phyloP scores from a whole-genome alignment of 257 asterid genomes.

The Nicotiana tomentosiformis region DNA sequence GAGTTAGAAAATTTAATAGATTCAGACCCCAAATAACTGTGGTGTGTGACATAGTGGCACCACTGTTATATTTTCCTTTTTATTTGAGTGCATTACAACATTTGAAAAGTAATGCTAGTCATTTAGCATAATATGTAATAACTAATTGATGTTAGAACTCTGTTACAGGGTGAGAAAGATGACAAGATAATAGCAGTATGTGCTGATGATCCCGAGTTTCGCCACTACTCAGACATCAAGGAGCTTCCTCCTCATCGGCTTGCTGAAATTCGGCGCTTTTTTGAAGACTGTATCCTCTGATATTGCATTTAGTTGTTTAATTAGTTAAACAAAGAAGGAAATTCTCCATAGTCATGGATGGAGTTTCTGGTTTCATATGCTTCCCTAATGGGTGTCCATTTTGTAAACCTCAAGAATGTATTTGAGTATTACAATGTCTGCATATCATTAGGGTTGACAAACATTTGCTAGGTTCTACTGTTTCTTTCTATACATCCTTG shows the following conservation, averaged over 20 bases:
- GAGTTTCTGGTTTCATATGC: neutral
- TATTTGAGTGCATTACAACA: neutral
- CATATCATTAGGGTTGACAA: neutral
- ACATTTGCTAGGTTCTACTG: neutral
- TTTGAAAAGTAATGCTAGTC: neutral
- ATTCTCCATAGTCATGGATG: neutral
- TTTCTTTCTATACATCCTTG: conserved; percentile 23
- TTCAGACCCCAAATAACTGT: neutral
- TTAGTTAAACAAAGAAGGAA: neutral
- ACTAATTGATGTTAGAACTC: neutral
- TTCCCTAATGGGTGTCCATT: neutral
- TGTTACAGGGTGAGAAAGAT: conserved; percentile 76
- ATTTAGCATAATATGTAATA: neutral
- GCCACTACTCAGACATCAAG: conserved; percentile 62
- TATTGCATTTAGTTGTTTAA: neutral
- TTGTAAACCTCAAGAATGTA: neutral
- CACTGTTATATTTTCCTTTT: neutral
- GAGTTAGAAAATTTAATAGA: neutral
- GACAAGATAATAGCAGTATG: conserved; percentile 93
- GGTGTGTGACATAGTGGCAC: neutral
- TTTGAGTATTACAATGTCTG: neutral
- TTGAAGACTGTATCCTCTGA: conserved; percentile 84
- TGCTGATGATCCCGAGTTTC: conserved; percentile 87
- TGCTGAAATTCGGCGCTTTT: conserved; percentile 92
- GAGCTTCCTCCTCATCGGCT: conserved; percentile 87